Percentiles rank a stretch among this genome's conserved stretches.
Evolutionary conservation across 805 yeast species (phyloP).

Genomic region (Maudiozyma serrabonitensis): DNA sequence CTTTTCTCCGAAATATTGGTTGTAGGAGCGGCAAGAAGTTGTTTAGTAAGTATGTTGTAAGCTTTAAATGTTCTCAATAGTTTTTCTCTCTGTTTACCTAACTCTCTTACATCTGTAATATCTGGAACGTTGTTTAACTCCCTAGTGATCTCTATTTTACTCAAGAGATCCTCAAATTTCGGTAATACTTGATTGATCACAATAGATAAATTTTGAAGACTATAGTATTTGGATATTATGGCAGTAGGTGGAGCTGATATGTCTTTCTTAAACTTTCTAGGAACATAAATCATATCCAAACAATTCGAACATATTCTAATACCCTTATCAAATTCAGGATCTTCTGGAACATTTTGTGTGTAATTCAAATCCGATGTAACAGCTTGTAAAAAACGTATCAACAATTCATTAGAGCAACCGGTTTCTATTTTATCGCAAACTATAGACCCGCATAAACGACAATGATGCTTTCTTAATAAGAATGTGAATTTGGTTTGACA

Average conservation of each 20-base stretch:
- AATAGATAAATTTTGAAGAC: slow-evolving; percentile 31
- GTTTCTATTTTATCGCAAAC: slow-evolving; percentile 60
- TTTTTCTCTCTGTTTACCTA: slow-evolving; percentile 35
- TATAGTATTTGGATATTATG: slow-evolving; percentile 33
- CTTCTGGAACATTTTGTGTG: slow-evolving; percentile 9
- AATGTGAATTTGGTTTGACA: slow-evolving; percentile 53
- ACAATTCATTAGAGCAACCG: slow-evolving; percentile 69
- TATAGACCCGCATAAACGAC: slow-evolving; percentile 76
- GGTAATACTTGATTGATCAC: slow-evolving; percentile 36
- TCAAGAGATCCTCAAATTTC: slow-evolving; percentile 33
- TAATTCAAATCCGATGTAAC: slow-evolving; percentile 22
- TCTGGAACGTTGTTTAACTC: slow-evolving; percentile 13
- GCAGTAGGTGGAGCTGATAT: slow-evolving; percentile 26
- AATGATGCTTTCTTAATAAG: slow-evolving; percentile 72
- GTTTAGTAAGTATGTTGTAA: slow-evolving; percentile 42
- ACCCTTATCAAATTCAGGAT: slow-evolving; percentile 19
- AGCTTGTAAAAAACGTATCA: slow-evolving; percentile 29
- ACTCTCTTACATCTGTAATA: slow-evolving; percentile 27
- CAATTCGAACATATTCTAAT: slow-evolving; percentile 65
- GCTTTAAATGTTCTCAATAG: slow-evolving; percentile 41
- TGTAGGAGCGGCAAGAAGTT: slow-evolving; percentile 30
- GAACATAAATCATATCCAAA: slow-evolving; percentile 49
- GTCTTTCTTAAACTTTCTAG: slow-evolving; percentile 41
- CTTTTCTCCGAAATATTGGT: slow-evolving; percentile 35
- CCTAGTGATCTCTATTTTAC: slow-evolving; percentile 27